Percentiles rank a stretch among this genome's conserved stretches.
Evolutionary conservation across 1,284 basidiomycete genomes (phyloP).

Genomic region (Lignosus rhinocerotis): DNA sequence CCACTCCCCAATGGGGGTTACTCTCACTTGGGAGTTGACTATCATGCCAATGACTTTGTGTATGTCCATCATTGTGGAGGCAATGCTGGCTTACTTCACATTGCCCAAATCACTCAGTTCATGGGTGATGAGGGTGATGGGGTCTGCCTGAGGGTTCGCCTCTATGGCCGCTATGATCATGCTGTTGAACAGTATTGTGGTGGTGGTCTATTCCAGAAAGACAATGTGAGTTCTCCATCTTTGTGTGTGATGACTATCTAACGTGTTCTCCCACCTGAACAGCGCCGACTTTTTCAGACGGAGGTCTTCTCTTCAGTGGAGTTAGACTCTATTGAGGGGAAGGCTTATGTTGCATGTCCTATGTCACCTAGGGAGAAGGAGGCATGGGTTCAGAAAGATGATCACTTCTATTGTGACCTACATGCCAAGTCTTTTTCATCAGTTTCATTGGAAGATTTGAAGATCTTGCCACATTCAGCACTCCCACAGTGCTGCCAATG

Average conservation of each 20-base stretch:
- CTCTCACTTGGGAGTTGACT: constrained; percentile 40
- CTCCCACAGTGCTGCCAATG: constrained; percentile 6
- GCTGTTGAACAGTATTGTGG: constrained; percentile 13
- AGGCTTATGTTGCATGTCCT: constrained; percentile 23
- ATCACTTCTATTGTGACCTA: constrained; percentile 57
- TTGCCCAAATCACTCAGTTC: constrained; percentile 56
- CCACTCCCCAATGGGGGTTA: constrained; percentile 36
- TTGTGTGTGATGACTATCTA: neutral
- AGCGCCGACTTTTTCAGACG: constrained; percentile 51
- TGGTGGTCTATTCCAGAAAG: neutral
- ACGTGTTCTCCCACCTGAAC: neutral
- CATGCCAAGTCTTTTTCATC: constrained; percentile 20
- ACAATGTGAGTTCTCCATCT: constrained; percentile 19
- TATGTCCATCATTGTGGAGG: constrained; percentile 42
- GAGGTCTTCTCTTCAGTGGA: constrained; percentile 30
- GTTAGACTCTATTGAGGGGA: constrained; percentile 46
- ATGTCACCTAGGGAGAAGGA: constrained; percentile 37
- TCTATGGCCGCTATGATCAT: constrained; percentile 46
- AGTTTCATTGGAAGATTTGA: constrained; percentile 30
- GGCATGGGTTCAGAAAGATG: constrained; percentile 48
- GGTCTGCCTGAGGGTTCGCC: constrained; percentile 32
- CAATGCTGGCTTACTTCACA: constrained; percentile 39
- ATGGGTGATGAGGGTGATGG: constrained; percentile 25
- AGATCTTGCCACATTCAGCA: neutral
- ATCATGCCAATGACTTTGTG: constrained; percentile 60